Evolutionary conservation across 2,329 filamentous ascomycete genomes (phyloP), one percentile per base, ranked within the genome.

Genomic region (Aspergillus tubingensis): DNA sequence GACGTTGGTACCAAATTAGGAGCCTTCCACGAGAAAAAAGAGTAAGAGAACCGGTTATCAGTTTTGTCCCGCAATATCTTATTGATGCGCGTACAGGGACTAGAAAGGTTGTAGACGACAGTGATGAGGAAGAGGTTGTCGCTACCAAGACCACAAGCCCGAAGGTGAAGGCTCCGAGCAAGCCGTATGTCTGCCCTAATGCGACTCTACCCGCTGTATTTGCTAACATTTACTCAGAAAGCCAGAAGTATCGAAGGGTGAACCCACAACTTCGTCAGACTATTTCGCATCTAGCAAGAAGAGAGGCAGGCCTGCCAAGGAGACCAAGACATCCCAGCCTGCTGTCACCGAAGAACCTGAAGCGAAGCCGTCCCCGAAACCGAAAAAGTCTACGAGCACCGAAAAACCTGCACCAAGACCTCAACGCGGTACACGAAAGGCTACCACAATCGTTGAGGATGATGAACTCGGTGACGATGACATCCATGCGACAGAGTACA

Each of bases 71-170:
- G 25, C 8, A 5, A 2, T 7, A 23, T 54, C 8, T n/a, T 43
- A 32, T 51, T 62, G 36, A 64, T 62, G 15, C 62, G 52, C 3
- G 54, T 63, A 59, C 62, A 79, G 77, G 77, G 21, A 81, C 76
- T 53, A 86, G 90, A 59, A 92, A 90, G 70, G 85, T 96, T 38
- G 79, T 95, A 50, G 87, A 92, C 63, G 92, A 96, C 64, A 94
- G 91, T 65, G 89, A 91, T 47, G 91, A 93, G 58, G 91, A 93
- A 30, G 81, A 85, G 36, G 79, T 62, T 15, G 57, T 64, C 17
- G 76, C 76, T 32, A 62, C 65, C 27, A 81, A 82, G 62, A 62
- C 70, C 53, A 58, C 69, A 56, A 68, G 67, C 44, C 68, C 76
- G 3, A 79, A 79, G 48, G 68, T 70, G 13, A 78, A 79, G 61